A percentile compares a stretch with the other conserved stretches of the same genome.
Evolutionary conservation across 352 stramenopile species (phyloP).

Genomic region (Blastocystis sp.): DNA sequence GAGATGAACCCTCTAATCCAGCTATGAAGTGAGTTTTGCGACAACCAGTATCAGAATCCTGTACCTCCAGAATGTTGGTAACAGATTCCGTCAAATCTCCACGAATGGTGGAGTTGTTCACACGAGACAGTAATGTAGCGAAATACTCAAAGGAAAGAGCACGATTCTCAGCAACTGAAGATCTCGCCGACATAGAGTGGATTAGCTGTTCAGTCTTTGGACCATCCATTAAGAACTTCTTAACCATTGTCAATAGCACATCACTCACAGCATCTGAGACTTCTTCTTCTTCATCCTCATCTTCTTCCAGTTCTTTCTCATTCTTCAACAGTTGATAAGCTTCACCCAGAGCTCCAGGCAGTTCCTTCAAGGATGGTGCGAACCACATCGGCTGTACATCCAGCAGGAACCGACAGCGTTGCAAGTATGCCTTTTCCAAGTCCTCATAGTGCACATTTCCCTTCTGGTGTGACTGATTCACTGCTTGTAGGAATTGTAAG

Average conservation of each 20-base stretch:
- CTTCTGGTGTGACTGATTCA: slow-evolving; percentile 56
- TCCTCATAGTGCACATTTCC: neutral
- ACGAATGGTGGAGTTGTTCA: neutral
- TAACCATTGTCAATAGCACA: neutral
- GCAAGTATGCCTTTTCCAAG: neutral
- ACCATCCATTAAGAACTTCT: neutral
- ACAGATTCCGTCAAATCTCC: neutral
- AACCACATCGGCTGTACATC: slow-evolving; percentile 53
- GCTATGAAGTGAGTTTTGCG: slow-evolving; percentile 16
- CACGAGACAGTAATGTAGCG: neutral
- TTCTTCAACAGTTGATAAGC: slow-evolving; percentile 59
- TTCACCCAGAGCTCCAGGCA: neutral
- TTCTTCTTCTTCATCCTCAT: slow-evolving; percentile 57
- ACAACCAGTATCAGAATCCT: neutral
- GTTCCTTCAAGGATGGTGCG: neutral
- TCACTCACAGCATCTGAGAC: neutral
- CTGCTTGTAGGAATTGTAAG: neutral
- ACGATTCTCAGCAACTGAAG: slow-evolving; percentile 14
- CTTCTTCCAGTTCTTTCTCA: slow-evolving; percentile 35
- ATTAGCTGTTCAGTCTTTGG: neutral
- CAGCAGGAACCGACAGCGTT: slow-evolving; percentile 23
- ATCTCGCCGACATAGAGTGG: neutral
- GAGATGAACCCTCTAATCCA: slow-evolving; percentile 29
- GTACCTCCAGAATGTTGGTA: slow-evolving; percentile 17
- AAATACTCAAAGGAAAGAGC: slow-evolving; percentile 51